Evolutionary conservation across 805 yeast genomes (phyloP), one percentile per base, ranked within the genome.

Genomic region (Cyberlindnera lachancei): DNA sequence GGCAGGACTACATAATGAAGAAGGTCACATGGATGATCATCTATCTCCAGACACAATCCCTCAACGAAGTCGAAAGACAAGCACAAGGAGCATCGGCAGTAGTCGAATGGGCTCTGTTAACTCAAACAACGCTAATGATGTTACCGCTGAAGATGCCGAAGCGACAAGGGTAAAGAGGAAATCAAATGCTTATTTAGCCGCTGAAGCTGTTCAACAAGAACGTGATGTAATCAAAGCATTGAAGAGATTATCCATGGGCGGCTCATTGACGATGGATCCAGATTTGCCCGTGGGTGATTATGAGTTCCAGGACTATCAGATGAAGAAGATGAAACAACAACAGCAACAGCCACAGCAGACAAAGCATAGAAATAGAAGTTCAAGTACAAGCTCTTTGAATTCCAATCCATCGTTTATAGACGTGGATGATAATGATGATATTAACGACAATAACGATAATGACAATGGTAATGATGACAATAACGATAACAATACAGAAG

Each of bases 181-280:
- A 36, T 62, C 70, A 34, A 60, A 72, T 47, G 62, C 66, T 30
- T 44, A 64, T 26, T 68, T 71, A 22, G 94, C 94, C 3, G 87
- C 85, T 4, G 75, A 75, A 45, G 85, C 86, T 6, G 72, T 83
- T 28, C 85, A 82, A 47, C 76, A 73, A 38, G 92, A 83, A 50
- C 66, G 80, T 40, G 74, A 75, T 55, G 75, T 77, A 52, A 83
- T 83, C 39, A 74, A 80, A 23, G 81, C 84, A 15, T 59, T 83
- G 42, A 83, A 83, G 51, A 63, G 94, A 37, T 61, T 80, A 13
- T 77, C 86, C 1, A 79, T 83, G 32, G 92, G 67, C 15, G 61
- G 64, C 30, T 65, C 66, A 16, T 37, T 61, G n/a, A 39, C 58
- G 30, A 67, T 72, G 38, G 94, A 82, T 48, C 90, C 90, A 1